Conservation (phyloP, 148 eudicot species). For the Heliosperma pusillum region DNA sequence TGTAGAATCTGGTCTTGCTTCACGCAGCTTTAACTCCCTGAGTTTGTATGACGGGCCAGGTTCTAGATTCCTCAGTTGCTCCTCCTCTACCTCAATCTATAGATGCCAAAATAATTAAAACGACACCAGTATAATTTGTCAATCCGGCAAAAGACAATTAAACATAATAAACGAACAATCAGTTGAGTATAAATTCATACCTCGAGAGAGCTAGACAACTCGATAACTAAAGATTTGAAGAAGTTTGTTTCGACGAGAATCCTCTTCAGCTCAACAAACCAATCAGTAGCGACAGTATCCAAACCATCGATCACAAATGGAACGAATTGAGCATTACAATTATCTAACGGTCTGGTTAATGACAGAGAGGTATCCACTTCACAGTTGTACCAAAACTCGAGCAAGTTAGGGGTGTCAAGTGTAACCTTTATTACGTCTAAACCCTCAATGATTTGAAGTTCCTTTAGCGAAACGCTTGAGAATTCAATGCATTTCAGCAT, state of each 20-base stretch:
- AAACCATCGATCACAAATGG: neutral
- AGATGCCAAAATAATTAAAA: neutral
- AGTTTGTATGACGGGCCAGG: neutral
- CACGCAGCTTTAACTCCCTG: conserved; percentile 6
- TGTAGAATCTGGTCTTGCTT: neutral
- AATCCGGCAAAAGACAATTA: neutral
- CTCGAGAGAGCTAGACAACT: neutral
- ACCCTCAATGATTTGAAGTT: neutral
- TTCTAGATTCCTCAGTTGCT: neutral
- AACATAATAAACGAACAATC: neutral
- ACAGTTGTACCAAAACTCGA: conserved; percentile 5
- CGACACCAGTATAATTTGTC: neutral
- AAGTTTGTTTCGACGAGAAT: neutral
- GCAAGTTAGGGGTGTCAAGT: conserved; percentile 5
- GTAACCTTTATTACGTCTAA: neutral
- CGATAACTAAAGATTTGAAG: neutral
- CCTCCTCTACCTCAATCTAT: neutral
- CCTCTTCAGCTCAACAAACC: conserved; percentile 1
- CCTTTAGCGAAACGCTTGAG: conserved; percentile 7
- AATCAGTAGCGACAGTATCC: neutral
- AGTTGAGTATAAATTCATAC: neutral
- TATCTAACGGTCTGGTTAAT: neutral
- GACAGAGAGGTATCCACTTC: neutral
- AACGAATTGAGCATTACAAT: neutral
- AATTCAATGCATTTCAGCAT: neutral